These are phyloP conservation scores for Vitis hybrid DNA, from an alignment of 177 flowering plant species.

Conservation along the genomic window DNA sequence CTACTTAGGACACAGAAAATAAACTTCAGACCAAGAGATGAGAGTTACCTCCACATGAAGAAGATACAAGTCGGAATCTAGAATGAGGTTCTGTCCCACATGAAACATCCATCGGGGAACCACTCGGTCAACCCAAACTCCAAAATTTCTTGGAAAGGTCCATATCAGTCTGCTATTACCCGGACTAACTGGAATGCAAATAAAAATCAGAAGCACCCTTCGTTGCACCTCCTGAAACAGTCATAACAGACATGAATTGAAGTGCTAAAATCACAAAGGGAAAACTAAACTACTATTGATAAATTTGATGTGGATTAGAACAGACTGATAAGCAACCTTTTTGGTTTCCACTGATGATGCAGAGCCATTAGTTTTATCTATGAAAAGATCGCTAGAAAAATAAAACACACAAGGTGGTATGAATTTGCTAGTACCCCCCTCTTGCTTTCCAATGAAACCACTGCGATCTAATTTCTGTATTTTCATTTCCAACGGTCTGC, in stretches of 20 bases:
- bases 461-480: conserved; percentile 41
- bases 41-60: conserved; percentile 76
- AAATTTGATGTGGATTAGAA: not conserved
- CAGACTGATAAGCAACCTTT: conserved; percentile 26
- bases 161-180: conserved; percentile 89
- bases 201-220: conserved; percentile 48
- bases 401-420: conserved; percentile 70
- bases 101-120: conserved; percentile 87
- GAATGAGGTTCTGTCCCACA: conserved; percentile 61
- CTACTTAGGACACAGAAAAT: too few relatives aligned
- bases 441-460: conserved; percentile 61
- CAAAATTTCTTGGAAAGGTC: conserved; percentile 75
- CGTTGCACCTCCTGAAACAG: conserved; percentile 39
- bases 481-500: conserved; percentile 61
- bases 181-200: conserved; percentile 89
- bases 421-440: conserved; percentile 44
- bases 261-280: not conserved
- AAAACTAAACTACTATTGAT: not conserved
- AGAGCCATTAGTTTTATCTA: conserved; percentile 31
- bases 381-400: conserved; percentile 19
- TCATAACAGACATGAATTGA: not conserved
- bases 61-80: conserved; percentile 90
- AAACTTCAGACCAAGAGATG: not conserved
- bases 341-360: conserved; percentile 23
- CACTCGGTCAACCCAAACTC: conserved; percentile 60